Evolutionary conservation across 2,329 filamentous ascomycete genomes (phyloP).

Genomic region (Didymella keratinophila): DNA sequence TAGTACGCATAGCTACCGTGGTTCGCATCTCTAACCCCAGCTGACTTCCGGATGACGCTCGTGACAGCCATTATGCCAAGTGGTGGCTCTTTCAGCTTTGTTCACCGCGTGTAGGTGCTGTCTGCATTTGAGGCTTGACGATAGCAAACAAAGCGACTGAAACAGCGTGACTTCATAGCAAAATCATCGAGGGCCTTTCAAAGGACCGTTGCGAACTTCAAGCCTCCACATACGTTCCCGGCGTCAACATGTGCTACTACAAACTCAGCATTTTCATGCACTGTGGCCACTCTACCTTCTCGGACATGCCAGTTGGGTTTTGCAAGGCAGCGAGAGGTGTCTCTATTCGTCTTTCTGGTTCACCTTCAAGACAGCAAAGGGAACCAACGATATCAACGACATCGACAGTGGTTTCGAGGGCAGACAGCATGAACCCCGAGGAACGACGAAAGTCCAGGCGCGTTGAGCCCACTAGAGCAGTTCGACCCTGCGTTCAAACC

Average conservation of each 20-base stretch:
- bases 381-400: background rate
- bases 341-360: constrained; percentile 23
- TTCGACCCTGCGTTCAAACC: constrained; percentile 15
- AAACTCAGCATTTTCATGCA: constrained; percentile 52
- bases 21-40: constrained; percentile 6
- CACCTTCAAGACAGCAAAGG: constrained; percentile 17
- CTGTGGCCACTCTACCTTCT: constrained; percentile 53
- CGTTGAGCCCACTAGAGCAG: background rate
- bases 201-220: background rate
- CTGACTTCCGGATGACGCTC: constrained; percentile 6
- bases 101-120: background rate
- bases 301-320: constrained; percentile 43
- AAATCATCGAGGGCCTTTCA: background rate
- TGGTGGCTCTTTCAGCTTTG: constrained; percentile 1
- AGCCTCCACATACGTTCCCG: background rate
- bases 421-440: constrained; percentile 7
- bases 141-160: constrained; percentile 2
- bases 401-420: background rate
- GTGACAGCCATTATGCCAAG: background rate
- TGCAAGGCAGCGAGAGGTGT: constrained; percentile 36
- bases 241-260: constrained; percentile 53
- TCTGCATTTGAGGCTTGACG: background rate
- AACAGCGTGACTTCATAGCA: background rate
- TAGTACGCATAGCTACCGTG: background rate
- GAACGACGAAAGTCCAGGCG: background rate